Base-by-base conservation (phyloP, 495 filamentous ascomycete species). In the Wilcoxina mikolae region DNA sequence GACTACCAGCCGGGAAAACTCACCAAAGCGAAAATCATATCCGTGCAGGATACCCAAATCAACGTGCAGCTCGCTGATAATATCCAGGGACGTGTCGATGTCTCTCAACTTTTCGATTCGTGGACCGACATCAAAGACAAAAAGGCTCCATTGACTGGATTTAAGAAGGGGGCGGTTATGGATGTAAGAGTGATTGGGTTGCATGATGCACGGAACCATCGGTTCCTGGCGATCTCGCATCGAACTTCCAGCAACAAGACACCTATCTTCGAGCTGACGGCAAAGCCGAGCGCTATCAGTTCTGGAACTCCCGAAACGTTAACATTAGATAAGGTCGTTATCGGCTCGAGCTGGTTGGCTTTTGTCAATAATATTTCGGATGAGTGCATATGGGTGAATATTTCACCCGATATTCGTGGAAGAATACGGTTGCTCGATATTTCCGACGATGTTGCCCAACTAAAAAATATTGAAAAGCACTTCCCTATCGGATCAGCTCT, bases 21-120 rank as follows among this genome's bases (percentile, higher is more conserved):
- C 46, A 84, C 82, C 25, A 85, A 89, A 68, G 91, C 83, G 29
- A 81, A 75, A 54, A 78, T 98, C 39, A 73, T 73, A 38, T 85
- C 85, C 7, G 68, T 94, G 57, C 94, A 91, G 67, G 79, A 79
- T 27, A 95, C 88, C 0, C 91, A 96, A 63, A 70, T 98, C 50
- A 95, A 95, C 60, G 86, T 96, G 18, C 78, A 82, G 55, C 74
- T 96, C 53, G 86, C 87, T 39, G 87, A 94, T 62, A 88, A 87
- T 61, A 73, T 95, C 31, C 85, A 90, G 66, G 91, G 90, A 20
- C 84, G 91, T 20, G 80, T 98, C 44, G 87, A 94, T 63, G 76
- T 90, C 0, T 91, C 90, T 10, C 86, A 95, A 61, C 64, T 88
- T 29, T 98, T 88, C 63, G 85, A 95, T 65, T 73, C 73, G 2